phyloP scores from a whole-genome alignment of 805 yeast species.

The Nakazawaea pomicola region DNA sequence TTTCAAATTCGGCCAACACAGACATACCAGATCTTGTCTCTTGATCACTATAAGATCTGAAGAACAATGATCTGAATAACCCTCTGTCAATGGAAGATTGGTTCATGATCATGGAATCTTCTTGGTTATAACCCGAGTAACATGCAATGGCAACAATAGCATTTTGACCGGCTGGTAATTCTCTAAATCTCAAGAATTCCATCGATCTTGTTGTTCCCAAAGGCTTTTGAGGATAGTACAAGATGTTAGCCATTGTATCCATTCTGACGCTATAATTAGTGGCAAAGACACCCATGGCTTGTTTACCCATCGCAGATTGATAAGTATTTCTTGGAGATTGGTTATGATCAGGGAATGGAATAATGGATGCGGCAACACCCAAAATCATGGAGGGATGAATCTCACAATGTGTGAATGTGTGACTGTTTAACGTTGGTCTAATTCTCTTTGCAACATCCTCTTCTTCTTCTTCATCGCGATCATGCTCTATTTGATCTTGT shows the following conservation, averaged over 20 bases:
- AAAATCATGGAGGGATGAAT: slow-evolving; percentile 98
- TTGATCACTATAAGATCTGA: slow-evolving; percentile 97
- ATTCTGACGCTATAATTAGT: slow-evolving; percentile 94
- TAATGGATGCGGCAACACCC: slow-evolving; percentile 97
- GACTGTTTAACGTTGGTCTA: slow-evolving; percentile 55
- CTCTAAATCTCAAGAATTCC: slow-evolving; percentile 97
- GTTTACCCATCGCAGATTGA: slow-evolving; percentile 99
- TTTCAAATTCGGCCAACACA: slow-evolving; percentile 95
- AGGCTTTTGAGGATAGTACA: slow-evolving; percentile 97
- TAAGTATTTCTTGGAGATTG: slow-evolving; percentile 99
- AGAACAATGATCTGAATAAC: slow-evolving; percentile 89
- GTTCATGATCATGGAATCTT: slow-evolving; percentile 99
- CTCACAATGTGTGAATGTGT: slow-evolving; percentile 97
- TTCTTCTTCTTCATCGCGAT: slow-evolving; percentile 36
- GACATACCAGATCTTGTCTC: slow-evolving; percentile 98
- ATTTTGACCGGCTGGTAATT: slow-evolving; percentile 97
- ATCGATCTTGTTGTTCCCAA: slow-evolving; percentile 96
- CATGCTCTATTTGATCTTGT: slow-evolving; percentile 34
- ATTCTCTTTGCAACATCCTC: slow-evolving; percentile 82
- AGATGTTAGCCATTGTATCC: slow-evolving; percentile 99
- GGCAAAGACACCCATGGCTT: slow-evolving; percentile 98
- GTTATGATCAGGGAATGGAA: slow-evolving; percentile 99
- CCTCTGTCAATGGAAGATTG: slow-evolving; percentile 97
- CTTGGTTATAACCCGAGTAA: slow-evolving; percentile 98
- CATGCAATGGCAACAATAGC: slow-evolving; percentile 98